Base-by-base conservation (phyloP, 1,139 yeast genomes). In the Pneumocystis sp. region DNA sequence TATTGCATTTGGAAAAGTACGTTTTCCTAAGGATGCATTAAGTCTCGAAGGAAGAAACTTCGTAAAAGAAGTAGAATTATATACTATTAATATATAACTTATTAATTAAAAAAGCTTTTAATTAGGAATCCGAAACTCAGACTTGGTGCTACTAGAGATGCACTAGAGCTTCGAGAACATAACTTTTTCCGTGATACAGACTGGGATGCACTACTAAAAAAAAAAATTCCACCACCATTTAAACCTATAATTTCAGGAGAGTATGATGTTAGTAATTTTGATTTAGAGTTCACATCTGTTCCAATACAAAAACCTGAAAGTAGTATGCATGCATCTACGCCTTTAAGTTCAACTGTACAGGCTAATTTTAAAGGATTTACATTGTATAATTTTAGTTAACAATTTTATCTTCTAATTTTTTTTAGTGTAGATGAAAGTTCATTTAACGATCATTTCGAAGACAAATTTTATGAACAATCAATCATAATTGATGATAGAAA, bases 61-160 rank as follows among this genome's bases (percentile, higher is more conserved):
- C 75, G 97, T 93, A 65, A 93, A 91, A 77, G 97, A 97, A 7
- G 57, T 50, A 50, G 12, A 25, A 50, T 25, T 50, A 10, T 21
- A 50, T 50, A 37, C 10, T 50, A 25, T 29, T 25, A 15, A 10
- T 50, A 10, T 25, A 50, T 50, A 50, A 17, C 31, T 50, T 50
- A 4, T 12, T 50, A 50, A 50, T 29, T 25, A 50, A 50, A 25
- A 50, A 6, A 50, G 1, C 80, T 93, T 68, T 81, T 93, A 73
- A 93, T 93, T 77, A 84, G 98, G 77, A 93, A 93, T 76, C 98
- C 98, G 63, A 87, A 85, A 73, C 97, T 91, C 76, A 83, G 98
- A 73, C 79, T 93, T 61, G 98, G 98, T 59, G 89, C 97, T 12
- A 79, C 83, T 62, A 87, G 87, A 70, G 98, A 91, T 76, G 97